Base-by-base conservation (phyloP, 306 rosid genomes). In the Inga leiocalycina region DNA sequence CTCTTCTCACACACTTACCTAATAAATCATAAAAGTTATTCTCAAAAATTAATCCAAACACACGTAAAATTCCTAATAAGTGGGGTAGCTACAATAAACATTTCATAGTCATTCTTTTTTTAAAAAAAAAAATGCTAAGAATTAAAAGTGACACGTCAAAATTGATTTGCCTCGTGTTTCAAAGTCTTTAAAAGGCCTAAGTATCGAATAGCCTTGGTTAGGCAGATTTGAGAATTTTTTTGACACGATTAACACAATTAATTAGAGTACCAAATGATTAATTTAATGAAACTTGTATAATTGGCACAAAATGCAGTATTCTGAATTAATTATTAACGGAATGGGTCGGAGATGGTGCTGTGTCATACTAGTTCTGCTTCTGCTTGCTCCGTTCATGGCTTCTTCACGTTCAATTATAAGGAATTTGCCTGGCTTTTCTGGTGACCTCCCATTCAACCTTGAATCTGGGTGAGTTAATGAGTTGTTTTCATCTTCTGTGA, bases 401-500 rank as follows among this genome's bases (percentile, higher is more conserved):
- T 72, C 77, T 13, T 46, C 77, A 24, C 61, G 57, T 27, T 72
- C 77, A 46, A 6, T 45, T 27, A 48, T 72, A 59, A 46, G 3
- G 8, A 46, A 16, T 3, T 46, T 72, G 16, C 77, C 77, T 46
- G 77, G 77, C 56, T 72, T 46, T 51, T 19, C 77, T 72, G 77
- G 77, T 46, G 43, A 72, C 34, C 76, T 72, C 5, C 76, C 76
- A 6, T 72, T 72, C 41, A 72, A 72, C 22, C 76, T 72, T 46
- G 76, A 72, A 72, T 13, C 41, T 72, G 77, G 77, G 77, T 72
- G 39, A 72, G 76, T 72, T 44, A 6, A 54, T 72, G 39, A 72
- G 41, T 46, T 72, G 10, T 32, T 17, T 41, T 41, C 32, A 24
- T 71, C 52, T n/a, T 71, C 4, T 71, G 7, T 71, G 37, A 69